These are phyloP conservation scores for Cadophora malorum DNA, from an alignment of 2,329 filamentous ascomycete species.

Conservation along the genomic window DNA sequence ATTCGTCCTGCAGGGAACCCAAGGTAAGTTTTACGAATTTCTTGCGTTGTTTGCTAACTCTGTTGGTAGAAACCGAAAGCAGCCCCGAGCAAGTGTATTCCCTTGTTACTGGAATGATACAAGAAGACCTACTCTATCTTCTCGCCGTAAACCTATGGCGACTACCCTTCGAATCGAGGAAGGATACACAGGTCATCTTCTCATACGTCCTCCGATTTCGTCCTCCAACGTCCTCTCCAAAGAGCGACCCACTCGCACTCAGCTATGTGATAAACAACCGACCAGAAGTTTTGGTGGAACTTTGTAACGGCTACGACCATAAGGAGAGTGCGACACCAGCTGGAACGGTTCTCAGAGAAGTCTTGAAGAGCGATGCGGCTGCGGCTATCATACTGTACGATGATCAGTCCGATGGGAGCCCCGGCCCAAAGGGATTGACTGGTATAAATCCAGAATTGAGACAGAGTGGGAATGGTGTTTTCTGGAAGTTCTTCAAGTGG, in stretches of 20 bases:
- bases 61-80: constrained; percentile 76
- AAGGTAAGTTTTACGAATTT: constrained; percentile 63
- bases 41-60: constrained; percentile 22
- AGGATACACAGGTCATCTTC: constrained; percentile 95
- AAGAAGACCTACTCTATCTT: constrained; percentile 86
- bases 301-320: constrained; percentile 89
- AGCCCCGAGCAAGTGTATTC: constrained; percentile 87
- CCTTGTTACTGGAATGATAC: constrained; percentile 82
- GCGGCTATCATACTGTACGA: constrained; percentile 93
- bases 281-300: constrained; percentile 84
- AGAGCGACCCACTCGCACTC: constrained; percentile 81
- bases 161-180: constrained; percentile 93
- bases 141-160: constrained; percentile 83
- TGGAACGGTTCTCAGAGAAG: constrained; percentile 86
- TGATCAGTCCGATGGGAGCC: constrained; percentile 75
- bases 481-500: constrained; percentile 98
- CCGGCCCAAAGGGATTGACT: constrained; percentile 73
- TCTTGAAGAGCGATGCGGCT: constrained; percentile 87
- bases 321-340: constrained; percentile 92
- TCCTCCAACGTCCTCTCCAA: constrained; percentile 68
- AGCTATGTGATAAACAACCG: constrained; percentile 87
- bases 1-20: constrained; percentile 88
- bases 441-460: constrained; percentile 78
- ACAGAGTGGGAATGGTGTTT: constrained; percentile 82
- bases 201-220: constrained; percentile 94